phyloP scores from a whole-genome alignment of 371 early-diverging fungal genomes.

The Syncephalastrum sp. region DNA sequence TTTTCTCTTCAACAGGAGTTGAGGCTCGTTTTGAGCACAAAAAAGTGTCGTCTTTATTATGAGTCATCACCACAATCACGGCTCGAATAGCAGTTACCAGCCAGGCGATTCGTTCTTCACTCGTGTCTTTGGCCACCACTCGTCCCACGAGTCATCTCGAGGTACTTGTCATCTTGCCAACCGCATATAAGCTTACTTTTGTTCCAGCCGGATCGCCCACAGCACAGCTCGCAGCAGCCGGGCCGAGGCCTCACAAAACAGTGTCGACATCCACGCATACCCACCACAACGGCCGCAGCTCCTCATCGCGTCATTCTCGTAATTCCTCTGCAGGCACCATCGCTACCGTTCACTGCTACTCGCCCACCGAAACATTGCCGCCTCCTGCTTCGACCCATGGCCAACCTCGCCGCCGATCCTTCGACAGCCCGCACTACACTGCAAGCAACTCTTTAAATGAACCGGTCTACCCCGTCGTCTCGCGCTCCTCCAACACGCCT shows the following conservation, averaged over 20 bases:
- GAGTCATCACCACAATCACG: too few relatives aligned
- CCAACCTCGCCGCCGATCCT: conserved; percentile 34
- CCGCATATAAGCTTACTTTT: conserved; percentile 2
- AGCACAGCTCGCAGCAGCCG: conserved; percentile 14
- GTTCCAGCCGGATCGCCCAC: conserved; percentile 25
- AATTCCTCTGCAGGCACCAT: conserved; percentile 33
- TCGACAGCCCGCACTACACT: conserved; percentile 17
- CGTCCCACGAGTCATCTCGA: conserved; percentile 36
- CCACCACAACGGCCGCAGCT: conserved; percentile 14
- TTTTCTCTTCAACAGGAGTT: too few relatives aligned
- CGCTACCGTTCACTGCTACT: conserved; percentile 9
- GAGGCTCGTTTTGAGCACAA: too few relatives aligned
- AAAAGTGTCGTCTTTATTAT: too few relatives aligned
- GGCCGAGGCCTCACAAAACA: conserved; percentile 2
- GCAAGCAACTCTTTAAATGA: background rate
- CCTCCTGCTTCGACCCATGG: conserved; percentile 9
- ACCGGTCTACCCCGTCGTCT: conserved; percentile 6
- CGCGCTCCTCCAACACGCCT: conserved; percentile 21
- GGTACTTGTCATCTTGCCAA: conserved; percentile 18
- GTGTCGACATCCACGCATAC: conserved; percentile 1
- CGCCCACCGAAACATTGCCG: conserved; percentile 8
- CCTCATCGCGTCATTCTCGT: conserved; percentile 27
- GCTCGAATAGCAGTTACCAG: too few relatives aligned
- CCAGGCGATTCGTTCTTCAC: conserved; percentile 30
- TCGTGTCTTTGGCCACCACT: conserved; percentile 40